Evolutionary conservation across 495 filamentous ascomycete genomes (phyloP).

Genomic region (Geoglossum glabrum): DNA sequence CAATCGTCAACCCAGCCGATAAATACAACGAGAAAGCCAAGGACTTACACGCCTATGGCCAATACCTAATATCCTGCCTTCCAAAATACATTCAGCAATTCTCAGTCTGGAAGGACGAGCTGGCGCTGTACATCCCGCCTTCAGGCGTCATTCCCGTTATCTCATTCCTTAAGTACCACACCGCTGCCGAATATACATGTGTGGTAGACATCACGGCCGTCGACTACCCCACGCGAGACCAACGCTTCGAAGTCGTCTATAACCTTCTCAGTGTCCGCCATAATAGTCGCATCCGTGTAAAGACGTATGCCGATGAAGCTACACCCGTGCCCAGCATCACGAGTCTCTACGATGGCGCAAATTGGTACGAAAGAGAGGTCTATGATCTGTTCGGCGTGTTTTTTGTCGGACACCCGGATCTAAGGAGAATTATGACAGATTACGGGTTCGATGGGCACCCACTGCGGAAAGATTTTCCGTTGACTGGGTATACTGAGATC

Average conservation of each 20-base stretch:
- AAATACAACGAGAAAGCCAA: slow-evolving; percentile 74
- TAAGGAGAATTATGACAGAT: slow-evolving; percentile 97
- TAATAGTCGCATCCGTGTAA: slow-evolving; percentile 90
- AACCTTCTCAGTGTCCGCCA: slow-evolving; percentile 88
- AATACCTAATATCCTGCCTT: slow-evolving; percentile 88
- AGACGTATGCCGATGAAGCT: slow-evolving; percentile 96
- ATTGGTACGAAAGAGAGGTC: slow-evolving; percentile 97
- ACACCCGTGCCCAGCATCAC: slow-evolving; percentile 83
- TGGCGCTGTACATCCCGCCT: slow-evolving; percentile 81
- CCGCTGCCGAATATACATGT: slow-evolving; percentile 88
- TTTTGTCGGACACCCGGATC: slow-evolving; percentile 85
- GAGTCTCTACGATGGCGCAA: slow-evolving; percentile 74
- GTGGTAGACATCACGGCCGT: slow-evolving; percentile 81
- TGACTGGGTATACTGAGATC: slow-evolving; percentile 97
- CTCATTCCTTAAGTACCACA: slow-evolving; percentile 92
- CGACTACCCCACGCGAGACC: slow-evolving; percentile 83
- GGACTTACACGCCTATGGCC: slow-evolving; percentile 74
- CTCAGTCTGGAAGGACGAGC: slow-evolving; percentile 97
- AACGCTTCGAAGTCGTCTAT: slow-evolving; percentile 97
- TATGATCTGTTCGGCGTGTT: slow-evolving; percentile 98
- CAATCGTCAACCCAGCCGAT: slow-evolving; percentile 80
- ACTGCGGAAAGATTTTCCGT: slow-evolving; percentile 89
- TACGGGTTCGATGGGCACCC: slow-evolving; percentile 99
- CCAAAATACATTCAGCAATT: slow-evolving; percentile 99
- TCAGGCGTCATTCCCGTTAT: slow-evolving; percentile 76